phyloP scores from a whole-genome alignment of 2,329 filamentous ascomycete genomes.

The Claviceps humidiphila region DNA sequence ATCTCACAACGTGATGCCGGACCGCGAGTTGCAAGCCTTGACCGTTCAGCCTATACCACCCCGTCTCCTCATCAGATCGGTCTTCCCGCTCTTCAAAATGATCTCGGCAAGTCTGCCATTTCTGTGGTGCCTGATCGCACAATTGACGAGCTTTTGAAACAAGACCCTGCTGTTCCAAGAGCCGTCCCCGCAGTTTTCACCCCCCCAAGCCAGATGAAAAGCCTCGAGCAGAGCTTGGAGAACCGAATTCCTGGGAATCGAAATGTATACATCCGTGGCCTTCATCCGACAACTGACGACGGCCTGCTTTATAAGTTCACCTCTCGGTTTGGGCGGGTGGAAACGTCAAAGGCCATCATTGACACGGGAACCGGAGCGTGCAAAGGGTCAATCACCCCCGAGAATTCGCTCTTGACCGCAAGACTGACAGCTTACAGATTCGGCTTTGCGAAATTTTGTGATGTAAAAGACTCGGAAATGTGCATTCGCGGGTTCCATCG shows the following conservation, averaged over 20 bases:
- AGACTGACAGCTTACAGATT: constrained; percentile 46
- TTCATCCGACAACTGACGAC: constrained; percentile 90
- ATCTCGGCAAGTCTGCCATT: constrained; percentile 28
- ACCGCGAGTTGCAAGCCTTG: constrained; percentile 42
- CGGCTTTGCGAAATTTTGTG: constrained; percentile 91
- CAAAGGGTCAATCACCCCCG: constrained; percentile 60
- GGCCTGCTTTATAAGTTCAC: constrained; percentile 75
- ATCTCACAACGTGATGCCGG: constrained; percentile 46
- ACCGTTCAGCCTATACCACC: constrained; percentile 53
- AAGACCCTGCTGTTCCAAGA: constrained; percentile 71
- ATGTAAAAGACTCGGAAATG: constrained; percentile 77
- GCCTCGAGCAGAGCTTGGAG: constrained; percentile 84
- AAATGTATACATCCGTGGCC: constrained; percentile 95
- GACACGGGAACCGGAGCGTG: constrained; percentile 85
- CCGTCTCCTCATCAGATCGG: constrained; percentile 51
- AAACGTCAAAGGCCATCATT: constrained; percentile 97
- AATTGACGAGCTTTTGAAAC: constrained; percentile 52
- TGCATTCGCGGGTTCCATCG: constrained; percentile 94
- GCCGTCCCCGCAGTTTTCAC: constrained; percentile 85
- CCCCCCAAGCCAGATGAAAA: constrained; percentile 74
- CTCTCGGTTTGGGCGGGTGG: constrained; percentile 78
- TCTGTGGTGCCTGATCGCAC: constrained; percentile 31
- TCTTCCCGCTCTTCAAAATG: constrained; percentile 25
- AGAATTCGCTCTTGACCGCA: background rate
- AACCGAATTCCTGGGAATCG: constrained; percentile 86